Evolutionary conservation across 2,329 filamentous ascomycete species (phyloP), one percentile per base, ranked within the genome.

Genomic region (Colletotrichum tropicicola): DNA sequence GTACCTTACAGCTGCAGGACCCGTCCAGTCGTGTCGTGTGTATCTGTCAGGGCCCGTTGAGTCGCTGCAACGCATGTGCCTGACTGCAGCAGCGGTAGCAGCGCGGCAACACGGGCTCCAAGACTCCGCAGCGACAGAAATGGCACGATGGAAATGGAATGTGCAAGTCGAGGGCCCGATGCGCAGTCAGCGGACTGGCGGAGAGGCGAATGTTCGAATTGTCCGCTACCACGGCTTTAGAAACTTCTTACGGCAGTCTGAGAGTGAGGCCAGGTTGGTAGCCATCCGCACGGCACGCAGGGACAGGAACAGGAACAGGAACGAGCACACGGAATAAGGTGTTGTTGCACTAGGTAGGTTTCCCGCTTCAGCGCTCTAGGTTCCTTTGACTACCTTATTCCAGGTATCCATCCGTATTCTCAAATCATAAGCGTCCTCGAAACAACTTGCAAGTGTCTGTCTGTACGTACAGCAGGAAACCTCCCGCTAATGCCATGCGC

Each of bases 31-130:
- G 12, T 6, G 49, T 48, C 23, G 44, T 30, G 53, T 35, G 30
- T 60, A 51, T 44, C 61, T 65, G 61, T 28, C 48, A 65, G 57
- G 61, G 57, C 49, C 57, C 61, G 32, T 61, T 9, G 41, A 61
- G 55, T 55, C 21, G 49, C 54, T 52, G 30, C 28, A 25, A 49
- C 21, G 35, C 17, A 48, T 48, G 43, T 25, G 21, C 32, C 25
- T 58, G 44, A 55, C 41, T 27, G 37, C 35, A 49, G 44, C 27
- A 27, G 37, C 12, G 27, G 59, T 35, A 35, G 37, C 44, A 57
- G 32, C 17, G 44, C 32, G 37, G 27, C 51, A 37, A 27, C 27
- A 44, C 32, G 19, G 59, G 32, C 43, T 39, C 41, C 27, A 45
- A 21, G 17, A 47, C 54, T 27, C 28, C 41, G 30, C 30, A 15